Base-by-base conservation (phyloP, 1,139 yeast genomes). In the Oligophagozyma castellii region DNA sequence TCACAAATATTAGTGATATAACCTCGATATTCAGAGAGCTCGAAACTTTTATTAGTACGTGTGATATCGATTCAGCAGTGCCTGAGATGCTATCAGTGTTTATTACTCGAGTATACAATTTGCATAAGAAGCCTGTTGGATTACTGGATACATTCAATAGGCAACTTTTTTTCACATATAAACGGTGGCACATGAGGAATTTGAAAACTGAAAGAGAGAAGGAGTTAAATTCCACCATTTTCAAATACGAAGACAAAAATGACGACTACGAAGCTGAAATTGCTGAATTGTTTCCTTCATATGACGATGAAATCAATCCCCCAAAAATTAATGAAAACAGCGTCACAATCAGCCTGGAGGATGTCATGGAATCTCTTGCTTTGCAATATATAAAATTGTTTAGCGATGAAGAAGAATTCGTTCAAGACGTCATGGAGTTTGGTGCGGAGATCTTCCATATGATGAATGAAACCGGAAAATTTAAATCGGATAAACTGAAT, bases 281-380 rank as follows among this genome's bases (percentile, higher is more conserved):
- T 55, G 67, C 59, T 44, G 50, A 53, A 16, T 53, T 86, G 55
- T 89, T 89, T 64, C 96, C 96, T 0, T 95, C 83, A 46, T 83
- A 70, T 43, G 95, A 83, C 28, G 81, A 77, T 4, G 57, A 69
- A 3, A 45, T 46, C 16, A 29, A 42, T 11, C 22, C 71, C 31
- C 70, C 64, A 18, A 44, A 55, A 7, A 58, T 55, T 7, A 33
- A 33, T 1, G 31, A 36, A 12, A 38, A 37, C 1, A 36, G 26
- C 3, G 32, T 48, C 2, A 42, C 42, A 3, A 39, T 26, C 7
- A 44, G 51, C 5, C 35, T 59, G 12, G 63, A 58, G 5, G 61
- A 56, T 1, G 39, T 53, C 11, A 56, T 61, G 29, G 51, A 42
- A 19, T 33, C 41, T 3, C 37, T 66, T 28, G 61, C 67, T 0